A percentile compares a stretch with the other conserved stretches of the same genome.
These are phyloP conservation scores for Chaetomium tenue DNA, from an alignment of 495 filamentous ascomycete genomes.

Conservation along the genomic window DNA sequence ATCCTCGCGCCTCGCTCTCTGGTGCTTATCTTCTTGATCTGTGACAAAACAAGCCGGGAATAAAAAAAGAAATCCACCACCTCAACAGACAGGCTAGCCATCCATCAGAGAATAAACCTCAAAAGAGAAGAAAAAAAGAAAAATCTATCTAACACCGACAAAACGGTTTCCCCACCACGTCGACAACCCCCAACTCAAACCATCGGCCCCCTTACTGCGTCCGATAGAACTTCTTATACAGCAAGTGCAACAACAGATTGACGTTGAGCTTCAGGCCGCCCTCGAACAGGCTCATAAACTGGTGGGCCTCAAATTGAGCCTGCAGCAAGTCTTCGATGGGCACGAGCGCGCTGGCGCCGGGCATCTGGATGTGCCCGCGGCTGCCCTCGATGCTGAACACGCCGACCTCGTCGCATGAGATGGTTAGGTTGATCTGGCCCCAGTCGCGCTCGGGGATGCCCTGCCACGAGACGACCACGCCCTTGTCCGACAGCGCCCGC, in stretches of 20 bases:
- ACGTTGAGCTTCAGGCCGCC: slow-evolving; percentile 86
- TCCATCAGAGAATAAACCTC: background rate
- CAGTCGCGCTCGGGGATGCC: slow-evolving; percentile 84
- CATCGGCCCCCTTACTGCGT: slow-evolving; percentile 56
- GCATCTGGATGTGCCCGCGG: slow-evolving; percentile 91
- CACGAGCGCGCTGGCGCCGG: slow-evolving; percentile 85
- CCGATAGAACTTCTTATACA: slow-evolving; percentile 97
- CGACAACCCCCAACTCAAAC: background rate
- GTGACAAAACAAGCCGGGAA: background rate
- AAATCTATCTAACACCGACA: background rate
- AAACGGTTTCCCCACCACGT: background rate
- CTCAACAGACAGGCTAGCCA: background rate
- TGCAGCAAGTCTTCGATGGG: slow-evolving; percentile 92
- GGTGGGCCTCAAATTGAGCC: slow-evolving; percentile 93
- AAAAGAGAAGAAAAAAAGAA: background rate
- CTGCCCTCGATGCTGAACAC: slow-evolving; percentile 91
- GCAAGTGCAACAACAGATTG: slow-evolving; percentile 88
- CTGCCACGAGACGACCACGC: slow-evolving; percentile 84
- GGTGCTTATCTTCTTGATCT: background rate
- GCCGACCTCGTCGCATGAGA: slow-evolving; percentile 90
- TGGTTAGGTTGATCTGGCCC: slow-evolving; percentile 89
- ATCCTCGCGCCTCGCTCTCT: slow-evolving; percentile 6
- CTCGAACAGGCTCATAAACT: slow-evolving; percentile 93
- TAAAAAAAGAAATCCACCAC: background rate
- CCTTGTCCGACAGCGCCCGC: slow-evolving; percentile 83